Evolutionary conservation across 306 rosid species (phyloP).

Genomic region (Ochetophila trinervis): DNA sequence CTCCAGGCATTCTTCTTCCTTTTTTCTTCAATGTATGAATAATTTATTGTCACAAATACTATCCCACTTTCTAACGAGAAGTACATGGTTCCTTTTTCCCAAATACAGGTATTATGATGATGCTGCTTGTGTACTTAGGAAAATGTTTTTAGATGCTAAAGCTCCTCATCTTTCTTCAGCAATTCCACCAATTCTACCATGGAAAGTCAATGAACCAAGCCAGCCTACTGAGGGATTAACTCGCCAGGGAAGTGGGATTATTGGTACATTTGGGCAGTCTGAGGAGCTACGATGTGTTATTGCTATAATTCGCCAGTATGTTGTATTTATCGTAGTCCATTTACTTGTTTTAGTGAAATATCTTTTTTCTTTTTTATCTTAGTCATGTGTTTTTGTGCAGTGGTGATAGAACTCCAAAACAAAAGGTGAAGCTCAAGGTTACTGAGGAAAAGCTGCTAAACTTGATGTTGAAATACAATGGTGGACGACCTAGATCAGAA

Average conservation of each 20-base stretch:
- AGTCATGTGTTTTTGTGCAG: slow-evolving; percentile 45
- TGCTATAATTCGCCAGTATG: slow-evolving; percentile 93
- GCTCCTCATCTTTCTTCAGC: slow-evolving; percentile 95
- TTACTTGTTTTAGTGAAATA: slow-evolving; percentile 10
- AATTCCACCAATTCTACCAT: slow-evolving; percentile 90
- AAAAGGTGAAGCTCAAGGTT: slow-evolving; percentile 93
- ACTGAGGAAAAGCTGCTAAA: slow-evolving; percentile 90
- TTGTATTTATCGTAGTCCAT: slow-evolving; percentile 24
- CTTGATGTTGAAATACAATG: slow-evolving; percentile 89
- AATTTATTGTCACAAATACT: not conserved
- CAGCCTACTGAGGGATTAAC: slow-evolving; percentile 73
- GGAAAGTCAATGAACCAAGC: slow-evolving; percentile 76
- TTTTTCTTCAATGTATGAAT: too few species aligned
- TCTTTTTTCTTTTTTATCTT: slow-evolving; percentile 18
- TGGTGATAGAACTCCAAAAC: slow-evolving; percentile 99
- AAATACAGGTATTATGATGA: slow-evolving; percentile 87
- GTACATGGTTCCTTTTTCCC: slow-evolving; percentile 1
- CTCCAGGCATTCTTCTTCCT: too few species aligned
- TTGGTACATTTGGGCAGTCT: slow-evolving; percentile 78
- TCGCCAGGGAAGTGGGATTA: slow-evolving; percentile 94
- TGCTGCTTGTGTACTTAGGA: slow-evolving; percentile 92
- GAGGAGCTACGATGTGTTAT: slow-evolving; percentile 97
- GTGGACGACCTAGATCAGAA: slow-evolving; percentile 91
- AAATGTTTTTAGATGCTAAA: slow-evolving; percentile 89
- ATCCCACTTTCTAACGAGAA: not conserved